phyloP scores from a whole-genome alignment of 176 grass and related monocot genomes.

The Paspalum vaginatum region DNA sequence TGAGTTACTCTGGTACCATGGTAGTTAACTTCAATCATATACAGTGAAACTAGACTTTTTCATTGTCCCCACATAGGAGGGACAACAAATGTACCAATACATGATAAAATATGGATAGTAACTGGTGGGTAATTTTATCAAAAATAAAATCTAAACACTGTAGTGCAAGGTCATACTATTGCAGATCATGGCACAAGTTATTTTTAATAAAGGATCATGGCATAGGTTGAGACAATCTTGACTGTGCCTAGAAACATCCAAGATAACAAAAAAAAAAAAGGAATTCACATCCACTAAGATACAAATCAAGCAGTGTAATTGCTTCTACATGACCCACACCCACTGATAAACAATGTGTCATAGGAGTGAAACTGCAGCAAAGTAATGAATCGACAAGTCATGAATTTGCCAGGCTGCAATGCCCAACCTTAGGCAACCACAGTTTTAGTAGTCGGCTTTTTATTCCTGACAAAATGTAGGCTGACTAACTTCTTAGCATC shows the following conservation, averaged over 20 bases:
- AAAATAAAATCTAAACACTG: background rate
- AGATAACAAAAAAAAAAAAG: background rate
- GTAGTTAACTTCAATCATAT: background rate
- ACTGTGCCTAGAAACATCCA: background rate
- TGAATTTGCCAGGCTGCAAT: background rate
- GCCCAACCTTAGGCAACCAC: background rate
- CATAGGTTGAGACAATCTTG: background rate
- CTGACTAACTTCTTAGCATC: background rate
- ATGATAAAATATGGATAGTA: background rate
- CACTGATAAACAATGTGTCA: background rate
- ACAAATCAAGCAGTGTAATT: constrained; percentile 12
- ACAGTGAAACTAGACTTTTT: background rate
- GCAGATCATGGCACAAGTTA: background rate
- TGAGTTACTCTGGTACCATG: background rate
- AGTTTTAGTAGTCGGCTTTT: background rate
- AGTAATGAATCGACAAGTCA: background rate
- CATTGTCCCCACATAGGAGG: background rate
- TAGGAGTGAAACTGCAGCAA: background rate
- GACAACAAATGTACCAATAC: background rate
- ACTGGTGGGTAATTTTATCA: background rate
- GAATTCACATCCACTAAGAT: background rate
- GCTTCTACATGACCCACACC: background rate
- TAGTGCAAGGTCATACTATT: constrained; percentile 18
- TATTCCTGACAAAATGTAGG: background rate
- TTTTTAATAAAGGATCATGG: background rate